Conservation (phyloP, 2,329 filamentous ascomycete species). For the Paracoccidioides brasiliensis region DNA sequence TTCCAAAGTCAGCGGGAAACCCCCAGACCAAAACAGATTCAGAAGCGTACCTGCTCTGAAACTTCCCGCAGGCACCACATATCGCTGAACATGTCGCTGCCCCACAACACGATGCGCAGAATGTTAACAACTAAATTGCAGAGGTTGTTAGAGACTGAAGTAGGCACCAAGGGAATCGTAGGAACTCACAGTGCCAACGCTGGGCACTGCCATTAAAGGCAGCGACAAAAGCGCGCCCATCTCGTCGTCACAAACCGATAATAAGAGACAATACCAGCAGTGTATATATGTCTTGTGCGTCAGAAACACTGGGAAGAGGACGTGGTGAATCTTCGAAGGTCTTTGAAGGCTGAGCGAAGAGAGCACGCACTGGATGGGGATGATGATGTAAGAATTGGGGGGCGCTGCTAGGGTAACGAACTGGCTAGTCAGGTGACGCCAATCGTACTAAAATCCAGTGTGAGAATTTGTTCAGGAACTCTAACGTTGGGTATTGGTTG, state of each 20-base stretch:
- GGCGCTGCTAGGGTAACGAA: not conserved
- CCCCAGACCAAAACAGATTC: slow-evolving; percentile 5
- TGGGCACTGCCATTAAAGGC: slow-evolving; percentile 77
- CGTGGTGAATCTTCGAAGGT: not conserved
- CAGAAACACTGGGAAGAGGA: not conserved
- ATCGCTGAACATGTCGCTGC: slow-evolving; percentile 93
- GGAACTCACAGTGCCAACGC: slow-evolving; percentile 63
- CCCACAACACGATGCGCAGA: slow-evolving; percentile 84
- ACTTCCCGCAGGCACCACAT: slow-evolving; percentile 91
- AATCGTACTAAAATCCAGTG: too few species aligned
- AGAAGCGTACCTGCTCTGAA: slow-evolving; percentile 66
- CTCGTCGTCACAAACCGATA: slow-evolving; percentile 11
- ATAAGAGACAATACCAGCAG: not conserved
- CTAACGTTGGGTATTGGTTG: too few species aligned
- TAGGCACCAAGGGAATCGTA: slow-evolving; percentile 6
- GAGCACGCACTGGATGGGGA: not conserved
- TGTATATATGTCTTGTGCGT: not conserved
- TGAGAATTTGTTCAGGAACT: too few species aligned
- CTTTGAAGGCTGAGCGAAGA: not conserved
- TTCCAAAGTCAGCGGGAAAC: slow-evolving; percentile 14
- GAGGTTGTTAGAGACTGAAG: not conserved
- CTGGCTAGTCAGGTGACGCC: not conserved
- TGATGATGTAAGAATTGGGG: not conserved
- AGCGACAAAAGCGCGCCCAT: slow-evolving; percentile 92
- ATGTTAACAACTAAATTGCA: slow-evolving; percentile 53